Conservation (phyloP, 2,329 filamentous ascomycete species). For the Huntiella savannae region DNA sequence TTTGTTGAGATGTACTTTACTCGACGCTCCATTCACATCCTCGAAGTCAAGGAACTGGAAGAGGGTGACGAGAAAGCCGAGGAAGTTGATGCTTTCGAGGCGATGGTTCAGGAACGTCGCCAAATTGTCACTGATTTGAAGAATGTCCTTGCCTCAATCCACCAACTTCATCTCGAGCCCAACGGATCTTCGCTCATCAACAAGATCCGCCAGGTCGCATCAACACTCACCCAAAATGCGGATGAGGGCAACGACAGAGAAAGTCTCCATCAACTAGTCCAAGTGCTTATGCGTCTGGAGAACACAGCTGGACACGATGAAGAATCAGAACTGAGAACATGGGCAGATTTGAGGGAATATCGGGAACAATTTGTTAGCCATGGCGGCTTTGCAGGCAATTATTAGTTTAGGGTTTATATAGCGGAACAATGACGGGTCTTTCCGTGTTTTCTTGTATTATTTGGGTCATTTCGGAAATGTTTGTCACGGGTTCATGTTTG, state of each 20-base stretch:
- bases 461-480: too few species aligned
- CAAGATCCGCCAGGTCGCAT: conserved; percentile 72
- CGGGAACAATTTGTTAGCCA: conserved; percentile 10
- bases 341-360: conserved; percentile 9
- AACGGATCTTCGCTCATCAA: conserved; percentile 47
- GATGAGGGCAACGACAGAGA: conserved; percentile 4
- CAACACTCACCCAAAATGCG: conserved; percentile 46
- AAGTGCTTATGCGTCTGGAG: conserved; percentile 8
- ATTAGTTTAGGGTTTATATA: not conserved
- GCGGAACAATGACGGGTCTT: not conserved
- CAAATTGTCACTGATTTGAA: conserved; percentile 66
- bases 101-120: conserved; percentile 59
- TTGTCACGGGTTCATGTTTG: too few species aligned
- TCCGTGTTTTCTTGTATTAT: too few species aligned
- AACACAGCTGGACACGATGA: conserved; percentile 9
- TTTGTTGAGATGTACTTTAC: conserved; percentile 75
- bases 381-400: conserved; percentile 11
- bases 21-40: conserved; percentile 45
- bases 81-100: conserved; percentile 32
- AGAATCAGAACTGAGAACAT: conserved; percentile 9
- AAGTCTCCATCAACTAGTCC: conserved; percentile 8
- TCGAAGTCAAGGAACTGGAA: conserved; percentile 19
- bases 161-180: conserved; percentile 70
- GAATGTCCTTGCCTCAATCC: conserved; percentile 54
- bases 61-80: conserved; percentile 22